Evolutionary conservation across 2,329 filamentous ascomycete species (phyloP).

Genomic region (Penicillium sp.): DNA sequence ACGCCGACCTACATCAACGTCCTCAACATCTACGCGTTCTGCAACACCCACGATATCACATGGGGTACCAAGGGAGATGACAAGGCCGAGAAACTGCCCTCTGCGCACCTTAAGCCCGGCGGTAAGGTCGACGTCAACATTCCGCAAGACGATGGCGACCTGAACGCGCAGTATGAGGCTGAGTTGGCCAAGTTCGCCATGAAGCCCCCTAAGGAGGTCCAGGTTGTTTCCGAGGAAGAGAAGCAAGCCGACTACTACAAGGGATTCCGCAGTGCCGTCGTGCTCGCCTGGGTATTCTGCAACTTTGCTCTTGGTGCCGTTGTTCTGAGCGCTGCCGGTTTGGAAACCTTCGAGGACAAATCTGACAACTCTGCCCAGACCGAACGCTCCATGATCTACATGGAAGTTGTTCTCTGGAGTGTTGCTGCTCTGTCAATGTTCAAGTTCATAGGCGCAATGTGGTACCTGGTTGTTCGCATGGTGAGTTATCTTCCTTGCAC

Average conservation of each 20-base stretch:
- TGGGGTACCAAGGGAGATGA: constrained; percentile 99
- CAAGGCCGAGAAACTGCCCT: constrained; percentile 85
- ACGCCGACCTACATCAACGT: constrained; percentile 98
- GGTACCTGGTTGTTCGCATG: constrained; percentile 88
- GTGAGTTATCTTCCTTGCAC: constrained; percentile 54
- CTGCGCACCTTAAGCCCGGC: constrained; percentile 84
- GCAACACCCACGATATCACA: constrained; percentile 95
- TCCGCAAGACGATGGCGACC: constrained; percentile 84
- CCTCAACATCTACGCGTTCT: constrained; percentile 98
- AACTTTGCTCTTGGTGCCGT: constrained; percentile 86
- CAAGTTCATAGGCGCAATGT: constrained; percentile 82
- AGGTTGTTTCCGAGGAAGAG: constrained; percentile 55
- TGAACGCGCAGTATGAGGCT: constrained; percentile 90
- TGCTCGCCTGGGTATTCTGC: constrained; percentile 93
- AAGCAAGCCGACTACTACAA: constrained; percentile 98
- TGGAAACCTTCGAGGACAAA: constrained; percentile 61
- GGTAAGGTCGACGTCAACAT: constrained; percentile 90
- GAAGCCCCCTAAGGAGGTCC: constrained; percentile 70
- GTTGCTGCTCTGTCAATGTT: constrained; percentile 81
- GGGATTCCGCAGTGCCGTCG: constrained; percentile 87
- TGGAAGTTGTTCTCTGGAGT: constrained; percentile 83
- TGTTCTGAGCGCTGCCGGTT: constrained; percentile 79
- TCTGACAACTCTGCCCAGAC: constrained; percentile 45
- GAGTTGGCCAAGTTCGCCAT: constrained; percentile 71
- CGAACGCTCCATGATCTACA: constrained; percentile 72